Evolutionary conservation across 352 stramenopile species (phyloP), one percentile per base, ranked within the genome.

Genomic region (Phytophthora agathidicida): DNA sequence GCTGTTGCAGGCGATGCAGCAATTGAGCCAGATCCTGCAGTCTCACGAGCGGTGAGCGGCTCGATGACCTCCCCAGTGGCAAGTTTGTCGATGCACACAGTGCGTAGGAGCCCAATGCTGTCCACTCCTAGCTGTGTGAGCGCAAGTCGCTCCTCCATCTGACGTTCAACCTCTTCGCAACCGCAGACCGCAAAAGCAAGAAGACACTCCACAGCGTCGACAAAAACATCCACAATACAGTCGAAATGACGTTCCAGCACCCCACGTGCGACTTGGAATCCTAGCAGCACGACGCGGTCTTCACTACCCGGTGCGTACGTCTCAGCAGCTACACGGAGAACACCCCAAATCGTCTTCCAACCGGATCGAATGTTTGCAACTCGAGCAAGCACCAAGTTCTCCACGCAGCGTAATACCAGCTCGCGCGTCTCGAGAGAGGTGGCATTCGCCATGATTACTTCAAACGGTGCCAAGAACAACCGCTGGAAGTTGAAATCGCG

Each of bases 401-500:
- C 86, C 4, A 98, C 73, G 26, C 95, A 94, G 6, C 90, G 71
- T 23, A 98, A 68, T 14, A 98, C 87, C 17, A 98, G 77, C 47
- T 98, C 95, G 9, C 88, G 85, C 16, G 94, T 96, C 32, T 96
- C 91, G 7, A 80, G 71, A 23, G 78, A 89, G 27, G 78, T 80
- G 6, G 83, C 86, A 52, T 91, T 91, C 5, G 82, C 78, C 69
- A 98, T 97, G 52, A 98, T 97, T 10, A 94, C 76, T 67, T 98
- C 91, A 66, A 99, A 99, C 14, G 98, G 97, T 38, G 91, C 88
- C 24, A 99, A 84, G 72, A 99, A 99, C 24, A 99, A 71, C 10
- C 97, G 76, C 75, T 99, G 98, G 65, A 99, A 99, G 75, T 99
- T 98, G 64, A 99, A 99, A 58, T 98, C 96, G 37, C 93, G 92